Evolutionary conservation across 768 basidiomycete species (phyloP), one percentile per base, ranked within the genome.

Genomic region (Mrakia hoshinonis): DNA sequence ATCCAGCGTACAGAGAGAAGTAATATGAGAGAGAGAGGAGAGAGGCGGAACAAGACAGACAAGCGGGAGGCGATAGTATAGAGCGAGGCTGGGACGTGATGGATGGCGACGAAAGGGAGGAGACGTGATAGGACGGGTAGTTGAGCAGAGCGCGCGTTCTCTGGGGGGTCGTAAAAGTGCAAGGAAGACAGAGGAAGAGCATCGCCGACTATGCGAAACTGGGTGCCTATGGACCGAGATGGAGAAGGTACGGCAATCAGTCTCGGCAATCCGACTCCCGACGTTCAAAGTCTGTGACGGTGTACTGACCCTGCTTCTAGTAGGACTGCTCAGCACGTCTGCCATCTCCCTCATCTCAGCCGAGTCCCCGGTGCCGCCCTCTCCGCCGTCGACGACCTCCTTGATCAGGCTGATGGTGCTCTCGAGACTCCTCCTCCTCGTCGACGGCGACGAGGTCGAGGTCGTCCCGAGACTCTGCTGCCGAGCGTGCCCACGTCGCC

Each of bases 351-450:
- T 75, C 24, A 79, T 71, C 70, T 77, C 76, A 12, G 67, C 75
- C 74, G 84, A 83, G 54, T 68, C 55, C 2, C 76, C 43, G 43
- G 15, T 76, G 60, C 79, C 74, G 39, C 82, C 83, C 75, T 81
- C 79, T 39, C 84, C 87, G 39, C 90, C 90, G 65, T 95, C 93
- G 80, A 89, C 87, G 7, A 90, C 95, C 75, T 92, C 91, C 80
- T 93, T 88, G 77, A 98, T 95, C 78, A 97, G 85, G 73, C 88
- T 88, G 83, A 94, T 92, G 66, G 96, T 98, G 79, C 89, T 93
- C 83, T 97, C 95, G 79, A 98, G 79, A 78, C 90, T 92, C 79
- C 95, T 83, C 80, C 95, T 83, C 74, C 96, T 83, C 63, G 89
- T 98, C 79, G 91, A 93, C 18, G 96, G 95, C 36, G 76, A 89